phyloP scores from a whole-genome alignment of 2,329 filamentous ascomycete species.

The Parafenestella ontariensis region DNA sequence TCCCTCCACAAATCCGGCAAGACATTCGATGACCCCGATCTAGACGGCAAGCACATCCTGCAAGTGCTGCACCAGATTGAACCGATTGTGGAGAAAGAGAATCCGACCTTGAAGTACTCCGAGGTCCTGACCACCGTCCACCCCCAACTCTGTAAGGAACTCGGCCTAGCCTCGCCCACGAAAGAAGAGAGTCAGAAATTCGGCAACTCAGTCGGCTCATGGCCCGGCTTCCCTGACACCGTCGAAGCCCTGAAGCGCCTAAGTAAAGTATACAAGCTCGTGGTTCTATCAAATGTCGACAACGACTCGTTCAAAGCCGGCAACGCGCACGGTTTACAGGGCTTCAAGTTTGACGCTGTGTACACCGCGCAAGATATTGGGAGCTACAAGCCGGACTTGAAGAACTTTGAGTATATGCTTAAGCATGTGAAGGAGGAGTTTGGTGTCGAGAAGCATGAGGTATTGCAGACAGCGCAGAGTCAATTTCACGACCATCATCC shows the following conservation, averaged over 20 bases:
- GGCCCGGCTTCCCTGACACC: constrained; percentile 66
- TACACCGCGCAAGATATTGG: constrained; percentile 76
- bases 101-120: constrained; percentile 67
- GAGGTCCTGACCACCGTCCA: constrained; percentile 63
- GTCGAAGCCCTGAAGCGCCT: constrained; percentile 61
- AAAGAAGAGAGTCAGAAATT: constrained; percentile 57
- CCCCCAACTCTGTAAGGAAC: constrained; percentile 55
- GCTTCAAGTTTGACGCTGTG: constrained; percentile 66
- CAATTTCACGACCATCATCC: constrained; percentile 72
- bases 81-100: constrained; percentile 57
- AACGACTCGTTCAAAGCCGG: constrained; percentile 59
- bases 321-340: constrained; percentile 58
- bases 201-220: constrained; percentile 60
- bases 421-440: constrained; percentile 60
- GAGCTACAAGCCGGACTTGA: constrained; percentile 70
- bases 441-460: constrained; percentile 62
- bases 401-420: constrained; percentile 73
- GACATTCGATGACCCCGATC: constrained; percentile 24
- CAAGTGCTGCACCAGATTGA: constrained; percentile 57
- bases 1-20: constrained; percentile 50
- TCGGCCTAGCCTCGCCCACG: constrained; percentile 48
- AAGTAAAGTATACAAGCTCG: constrained; percentile 62
- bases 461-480: constrained; percentile 74
- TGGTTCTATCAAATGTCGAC: constrained; percentile 69
- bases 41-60: constrained; percentile 40